Base-by-base conservation (phyloP, 1,139 yeast species). In the Nakaseomyces nivariensis region DNA sequence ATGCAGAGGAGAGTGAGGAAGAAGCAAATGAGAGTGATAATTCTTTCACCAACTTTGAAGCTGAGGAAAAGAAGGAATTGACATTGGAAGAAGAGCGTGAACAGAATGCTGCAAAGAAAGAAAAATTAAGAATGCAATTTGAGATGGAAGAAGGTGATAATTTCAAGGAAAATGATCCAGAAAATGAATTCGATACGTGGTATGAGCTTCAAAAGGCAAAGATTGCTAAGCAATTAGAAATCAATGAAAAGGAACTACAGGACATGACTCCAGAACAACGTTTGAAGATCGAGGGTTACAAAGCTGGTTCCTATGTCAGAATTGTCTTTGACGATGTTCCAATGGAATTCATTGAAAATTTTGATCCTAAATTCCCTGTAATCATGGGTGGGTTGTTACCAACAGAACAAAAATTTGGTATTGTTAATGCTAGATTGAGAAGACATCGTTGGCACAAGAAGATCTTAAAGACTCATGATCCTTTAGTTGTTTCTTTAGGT, bases 371-470 rank as follows among this genome's bases (percentile, higher is more conserved):
- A 46, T 89, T 73, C 62, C 97, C 98, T 6, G 75, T 94, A 38
- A 79, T 94, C 25, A 72, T 94, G 59, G 99, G 99, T 52, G 97
- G 98, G 4, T 73, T 94, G 53, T 72, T 90, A 49, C 78, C 94
- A 26, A 87, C 95, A 13, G 99, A 94, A 66, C 85, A 90, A 52
- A 77, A 96, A 64, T 92, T 90, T 64, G 99, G 98, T 11, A 84
- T 86, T 59, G 77, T 89, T 73, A 92, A 87, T 65, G 96, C 88
- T 49, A 82, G 97, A 71, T 81, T 94, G 57, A 88, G 96, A 78
- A 82, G 97, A 68, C 99, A 94, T 67, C 82, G 98, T 73, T 94
- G 99, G 99, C 97, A 92, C 70, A 92, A 90, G 66, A 89, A 89
- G 74, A 88, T 94, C 51, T 75, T 94, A 60, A 94, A 94, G 69